Base-by-base conservation (phyloP, 1,284 basidiomycete genomes). In the Inonotus obliquus region DNA sequence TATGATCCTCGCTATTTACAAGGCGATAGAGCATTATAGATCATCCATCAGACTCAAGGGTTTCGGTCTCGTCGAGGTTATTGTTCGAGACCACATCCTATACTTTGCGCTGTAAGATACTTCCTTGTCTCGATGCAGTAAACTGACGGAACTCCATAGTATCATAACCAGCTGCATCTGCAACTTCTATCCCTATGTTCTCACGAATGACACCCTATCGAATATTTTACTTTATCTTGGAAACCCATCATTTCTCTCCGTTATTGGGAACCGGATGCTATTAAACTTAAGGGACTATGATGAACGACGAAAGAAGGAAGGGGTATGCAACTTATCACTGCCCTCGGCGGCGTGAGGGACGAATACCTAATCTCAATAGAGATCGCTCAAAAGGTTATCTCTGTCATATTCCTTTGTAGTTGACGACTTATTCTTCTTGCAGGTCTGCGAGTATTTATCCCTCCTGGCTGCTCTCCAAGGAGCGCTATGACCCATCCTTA, bases 251-350 rank as follows among this genome's bases (percentile, higher is more conserved):
- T 41, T 55, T n/a, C 41, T 55, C 23, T 55, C 32, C 21, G 19
- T 55, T 21, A 17, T 55, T 23, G 54, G 54, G 41, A 41, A 2
- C 23, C 32, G 23, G 19, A 55, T 55, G 54, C 41, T 55, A 1
- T 11, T 55, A 3, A 55, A 55, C 41, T 25, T 55, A 17, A 55
- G 41, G n/a, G 38, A 55, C n/a, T n/a, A n/a, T n/a, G n/a, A n/a
- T n/a, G n/a, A n/a, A n/a, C n/a, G n/a, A n/a, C n/a, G n/a, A n/a
- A n/a, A n/a, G n/a, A n/a, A n/a, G n/a, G n/a, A n/a, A n/a, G n/a
- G n/a, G n/a, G n/a, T n/a, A n/a, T n/a, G n/a, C n/a, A n/a, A n/a
- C n/a, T n/a, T n/a, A n/a, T n/a, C n/a, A n/a, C n/a, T n/a, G n/a
- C n/a, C n/a, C n/a, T n/a, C n/a, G n/a, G n/a, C n/a, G n/a, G n/a